A percentile compares a stretch with the other conserved stretches of the same genome.
Evolutionary conservation across 192 early-diverging fungal species (phyloP).

Genomic region (Glomus cerebriforme): DNA sequence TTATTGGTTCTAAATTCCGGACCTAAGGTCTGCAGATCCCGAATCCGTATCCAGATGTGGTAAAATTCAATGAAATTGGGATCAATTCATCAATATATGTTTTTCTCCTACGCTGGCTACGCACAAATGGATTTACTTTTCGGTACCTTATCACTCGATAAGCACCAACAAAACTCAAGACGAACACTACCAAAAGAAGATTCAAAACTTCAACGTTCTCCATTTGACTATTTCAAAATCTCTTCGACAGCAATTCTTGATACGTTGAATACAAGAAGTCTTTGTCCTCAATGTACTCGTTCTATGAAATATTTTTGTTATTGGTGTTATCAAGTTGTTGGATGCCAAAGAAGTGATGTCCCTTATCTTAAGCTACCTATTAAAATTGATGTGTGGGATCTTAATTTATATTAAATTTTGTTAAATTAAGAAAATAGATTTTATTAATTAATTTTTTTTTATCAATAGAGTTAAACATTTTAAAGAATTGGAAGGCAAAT

Average conservation of each 20-base stretch:
- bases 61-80: too few species aligned
- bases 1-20: too few species aligned
- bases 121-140: not conserved
- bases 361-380: constrained; percentile 73
- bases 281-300: constrained; percentile 66
- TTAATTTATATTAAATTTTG: not conserved
- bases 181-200: not conserved
- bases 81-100: too few species aligned
- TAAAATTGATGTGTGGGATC: constrained; percentile 67
- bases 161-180: not conserved
- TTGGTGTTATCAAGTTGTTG: constrained; percentile 62
- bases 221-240: constrained; percentile 41
- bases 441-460: not conserved
- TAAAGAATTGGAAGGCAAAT: constrained; percentile 79
- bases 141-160: not conserved
- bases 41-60: too few species aligned
- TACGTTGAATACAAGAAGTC: constrained; percentile 40
- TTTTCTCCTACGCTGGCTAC: too few species aligned
- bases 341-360: constrained; percentile 46
- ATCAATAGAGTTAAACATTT: constrained; percentile 73
- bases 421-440: not conserved
- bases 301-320: constrained; percentile 75
- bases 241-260: constrained; percentile 41
- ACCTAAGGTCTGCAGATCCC: too few species aligned
- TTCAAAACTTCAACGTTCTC: constrained; percentile 14